phyloP scores from a whole-genome alignment of 176 grass and related monocot species.

The Urochloa ruziziensis region DNA sequence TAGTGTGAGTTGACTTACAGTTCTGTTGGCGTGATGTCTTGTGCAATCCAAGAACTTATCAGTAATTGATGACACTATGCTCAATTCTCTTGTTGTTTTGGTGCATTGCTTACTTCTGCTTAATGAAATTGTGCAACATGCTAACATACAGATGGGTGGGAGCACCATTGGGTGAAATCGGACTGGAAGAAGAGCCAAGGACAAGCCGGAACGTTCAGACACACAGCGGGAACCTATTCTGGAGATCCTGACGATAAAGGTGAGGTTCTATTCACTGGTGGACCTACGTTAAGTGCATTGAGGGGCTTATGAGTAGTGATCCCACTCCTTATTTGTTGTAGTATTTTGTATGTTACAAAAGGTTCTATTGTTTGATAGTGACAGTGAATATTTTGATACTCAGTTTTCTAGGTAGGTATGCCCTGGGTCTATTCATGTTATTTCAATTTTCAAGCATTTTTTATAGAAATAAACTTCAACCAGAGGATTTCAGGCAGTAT shows the following conservation, averaged over 20 bases:
- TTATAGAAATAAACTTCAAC: neutral
- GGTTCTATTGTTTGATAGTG: neutral
- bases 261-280: neutral
- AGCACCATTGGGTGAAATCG: conserved; percentile 77
- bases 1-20: neutral
- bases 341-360: neutral
- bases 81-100: neutral
- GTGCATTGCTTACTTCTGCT: neutral
- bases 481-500: neutral
- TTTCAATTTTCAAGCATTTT: neutral
- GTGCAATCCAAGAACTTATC: neutral
- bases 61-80: neutral
- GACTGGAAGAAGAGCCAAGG: conserved; percentile 91
- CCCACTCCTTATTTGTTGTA: neutral
- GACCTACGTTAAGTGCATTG: neutral
- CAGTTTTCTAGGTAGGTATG: neutral
- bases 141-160: conserved; percentile 62
- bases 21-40: neutral
- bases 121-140: conserved; percentile 3
- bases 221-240: conserved; percentile 67
- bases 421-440: neutral
- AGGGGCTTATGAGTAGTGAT: neutral
- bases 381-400: neutral
- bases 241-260: conserved; percentile 88
- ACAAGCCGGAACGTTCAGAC: conserved; percentile 67